phyloP scores from a whole-genome alignment of 495 filamentous ascomycete genomes.

The Delitschia confertaspora region DNA sequence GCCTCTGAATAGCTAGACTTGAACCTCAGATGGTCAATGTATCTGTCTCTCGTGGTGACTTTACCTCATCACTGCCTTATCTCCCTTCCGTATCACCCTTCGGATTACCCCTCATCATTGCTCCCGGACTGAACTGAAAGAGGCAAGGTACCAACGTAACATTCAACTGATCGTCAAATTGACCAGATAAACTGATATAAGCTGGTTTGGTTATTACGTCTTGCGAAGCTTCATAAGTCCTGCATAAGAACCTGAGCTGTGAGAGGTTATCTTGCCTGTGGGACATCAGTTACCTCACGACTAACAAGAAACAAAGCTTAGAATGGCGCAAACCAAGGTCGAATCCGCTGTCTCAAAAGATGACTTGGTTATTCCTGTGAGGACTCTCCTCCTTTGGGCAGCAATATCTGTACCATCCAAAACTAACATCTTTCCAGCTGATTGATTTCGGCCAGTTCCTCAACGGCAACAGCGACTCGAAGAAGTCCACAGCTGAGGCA shows the following conservation, averaged over 20 bases:
- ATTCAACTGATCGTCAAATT: no score
- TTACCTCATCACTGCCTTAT: not conserved
- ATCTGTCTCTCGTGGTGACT: not conserved
- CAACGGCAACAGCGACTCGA: conserved; percentile 51
- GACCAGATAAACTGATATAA: no score
- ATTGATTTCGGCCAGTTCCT: conserved; percentile 79
- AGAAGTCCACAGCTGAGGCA: conserved; percentile 55
- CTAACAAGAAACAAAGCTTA: no score
- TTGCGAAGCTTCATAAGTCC: no score
- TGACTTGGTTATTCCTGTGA: conserved; percentile 28
- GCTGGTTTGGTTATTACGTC: no score
- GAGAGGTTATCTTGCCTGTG: no score
- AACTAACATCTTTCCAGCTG: conserved; percentile 44
- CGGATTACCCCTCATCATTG: not conserved
- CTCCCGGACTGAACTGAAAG: not conserved
- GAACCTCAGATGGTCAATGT: no score
- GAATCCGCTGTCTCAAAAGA: conserved; percentile 20
- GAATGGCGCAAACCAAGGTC: no score
- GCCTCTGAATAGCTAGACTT: no score
- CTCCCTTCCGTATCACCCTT: no score
- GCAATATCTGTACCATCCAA: not conserved
- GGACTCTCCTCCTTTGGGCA: not conserved
- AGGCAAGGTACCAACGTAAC: not conserved
- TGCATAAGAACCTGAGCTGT: no score
- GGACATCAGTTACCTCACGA: no score